Evolutionary conservation across 1,139 yeast species (phyloP), one percentile per base, ranked within the genome.

Genomic region (Debaryomycetaceae sp.): DNA sequence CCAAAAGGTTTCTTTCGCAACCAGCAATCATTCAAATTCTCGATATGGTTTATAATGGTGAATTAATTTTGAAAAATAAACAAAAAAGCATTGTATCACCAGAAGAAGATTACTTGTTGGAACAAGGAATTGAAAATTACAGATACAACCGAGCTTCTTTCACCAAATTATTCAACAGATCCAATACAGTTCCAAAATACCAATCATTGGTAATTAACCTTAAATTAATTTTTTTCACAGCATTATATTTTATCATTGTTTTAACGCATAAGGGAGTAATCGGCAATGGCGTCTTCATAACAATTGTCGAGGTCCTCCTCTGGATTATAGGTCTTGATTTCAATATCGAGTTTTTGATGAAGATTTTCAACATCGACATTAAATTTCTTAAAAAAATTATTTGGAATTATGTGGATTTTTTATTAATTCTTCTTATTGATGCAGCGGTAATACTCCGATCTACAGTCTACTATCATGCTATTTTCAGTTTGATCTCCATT

Each of bases 21-120:
- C 84, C 84, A 0, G 67, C 75, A 14, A 72, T 79, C 4, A 67
- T 73, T 3, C 67, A 72, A 30, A 73, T 78, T 2, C 54, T 79
- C 39, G 74, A 75, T 38, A 68, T 75, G 39, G 71, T 80, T 35
- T 79, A 81, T 68, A 71, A 74, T 45, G 85, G 85, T 2, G 77
- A 63, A 35, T 53, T 70, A 28, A 59, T 68, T 7, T 41, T 65
- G 26, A 57, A 55, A 30, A 46, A 42, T 13, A 43, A 46, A 15
- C 38, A 34, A 16, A 17, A 52, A 56, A 67, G 63, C 13, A 66
- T 69, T 1, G 55, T 63, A 33, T 70, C 65, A 41, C 54, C 70
- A 17, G 67, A 70, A 40, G 59, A 60, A 33, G 46, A 52, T 24
- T 39, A 52, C 11, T 41, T 57, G n/a, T 42, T 59, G 47, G 54